Conservation (phyloP, 2,329 filamentous ascomycete genomes). For the Cladosporium sp. region DNA sequence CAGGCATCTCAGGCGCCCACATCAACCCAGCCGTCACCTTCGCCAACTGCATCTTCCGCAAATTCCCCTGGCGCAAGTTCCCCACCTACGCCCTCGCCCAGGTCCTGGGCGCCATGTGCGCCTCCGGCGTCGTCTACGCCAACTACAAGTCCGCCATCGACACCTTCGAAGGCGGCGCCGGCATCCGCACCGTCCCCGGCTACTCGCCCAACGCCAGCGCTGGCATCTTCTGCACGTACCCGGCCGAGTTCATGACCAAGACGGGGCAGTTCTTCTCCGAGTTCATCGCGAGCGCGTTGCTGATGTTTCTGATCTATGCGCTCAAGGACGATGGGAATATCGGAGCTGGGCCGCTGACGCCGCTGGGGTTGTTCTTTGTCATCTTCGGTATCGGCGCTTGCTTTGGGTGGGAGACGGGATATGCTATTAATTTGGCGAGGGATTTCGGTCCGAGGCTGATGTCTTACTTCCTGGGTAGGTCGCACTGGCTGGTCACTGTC, state of each 20-base stretch:
- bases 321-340: slow-evolving; percentile 58
- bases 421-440: slow-evolving; percentile 71
- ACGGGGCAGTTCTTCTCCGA: slow-evolving; percentile 71
- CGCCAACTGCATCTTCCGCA: slow-evolving; percentile 67
- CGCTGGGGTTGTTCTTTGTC: slow-evolving; percentile 67
- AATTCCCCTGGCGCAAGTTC: slow-evolving; percentile 63
- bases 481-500: background rate
- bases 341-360: slow-evolving; percentile 58
- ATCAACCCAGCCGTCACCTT: slow-evolving; percentile 63
- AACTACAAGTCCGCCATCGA: slow-evolving; percentile 44
- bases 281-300: slow-evolving; percentile 64
- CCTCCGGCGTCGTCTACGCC: slow-evolving; percentile 46
- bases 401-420: slow-evolving; percentile 76
- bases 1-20: slow-evolving; percentile 37
- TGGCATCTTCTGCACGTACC: slow-evolving; percentile 73
- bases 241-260: slow-evolving; percentile 64
- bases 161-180: slow-evolving; percentile 48
- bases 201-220: slow-evolving; percentile 61
- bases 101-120: slow-evolving; percentile 64
- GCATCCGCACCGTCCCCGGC: slow-evolving; percentile 59
- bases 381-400: slow-evolving; percentile 72
- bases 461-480: slow-evolving; percentile 19
- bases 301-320: slow-evolving; percentile 73
- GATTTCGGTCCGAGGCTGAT: slow-evolving; percentile 67
- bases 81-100: slow-evolving; percentile 63